These are phyloP conservation scores for Mycena galericulata DNA, from an alignment of 768 basidiomycete species.

Conservation along the genomic window DNA sequence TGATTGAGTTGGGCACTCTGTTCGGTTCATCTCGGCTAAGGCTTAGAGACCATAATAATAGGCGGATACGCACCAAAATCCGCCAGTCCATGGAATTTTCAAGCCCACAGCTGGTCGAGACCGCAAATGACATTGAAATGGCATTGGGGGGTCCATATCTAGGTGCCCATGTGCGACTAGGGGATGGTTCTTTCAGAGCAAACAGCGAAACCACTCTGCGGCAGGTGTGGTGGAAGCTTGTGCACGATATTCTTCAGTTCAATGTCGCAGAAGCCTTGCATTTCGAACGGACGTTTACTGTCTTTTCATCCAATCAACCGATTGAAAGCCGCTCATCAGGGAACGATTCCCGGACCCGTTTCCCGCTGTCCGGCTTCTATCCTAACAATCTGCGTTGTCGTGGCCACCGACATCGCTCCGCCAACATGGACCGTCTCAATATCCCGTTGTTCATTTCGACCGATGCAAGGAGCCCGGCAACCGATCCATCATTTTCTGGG, in stretches of 20 bases:
- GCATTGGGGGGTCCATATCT: slow-evolving; percentile 63
- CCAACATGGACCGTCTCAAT: slow-evolving; percentile 55
- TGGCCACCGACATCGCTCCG: slow-evolving; percentile 48
- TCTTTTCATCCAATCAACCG: slow-evolving; percentile 32
- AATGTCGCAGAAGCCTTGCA: slow-evolving; percentile 48
- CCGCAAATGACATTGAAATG: slow-evolving; percentile 57
- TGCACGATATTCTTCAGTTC: slow-evolving; percentile 61
- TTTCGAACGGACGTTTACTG: slow-evolving; percentile 40
- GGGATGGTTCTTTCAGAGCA: slow-evolving; percentile 71
- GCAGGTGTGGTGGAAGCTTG: slow-evolving; percentile 67
- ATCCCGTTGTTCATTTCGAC: slow-evolving; percentile 76
- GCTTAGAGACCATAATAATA: slow-evolving; percentile 55
- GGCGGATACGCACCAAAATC: slow-evolving; percentile 57
- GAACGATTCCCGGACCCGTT: slow-evolving; percentile 32
- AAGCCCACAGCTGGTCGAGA: slow-evolving; percentile 58
- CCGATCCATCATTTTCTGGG: slow-evolving; percentile 56
- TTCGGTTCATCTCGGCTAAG: slow-evolving; percentile 82
- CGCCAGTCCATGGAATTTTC: slow-evolving; percentile 69
- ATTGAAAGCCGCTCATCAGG: not conserved
- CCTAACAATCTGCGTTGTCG: slow-evolving; percentile 54
- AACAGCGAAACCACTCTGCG: slow-evolving; percentile 57
- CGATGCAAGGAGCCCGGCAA: slow-evolving; percentile 57
- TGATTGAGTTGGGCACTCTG: slow-evolving; percentile 79
- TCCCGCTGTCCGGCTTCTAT: slow-evolving; percentile 25
- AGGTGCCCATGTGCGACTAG: slow-evolving; percentile 75